These are phyloP conservation scores for Geum urbanum DNA, from an alignment of 306 rosid species.

Conservation along the genomic window DNA sequence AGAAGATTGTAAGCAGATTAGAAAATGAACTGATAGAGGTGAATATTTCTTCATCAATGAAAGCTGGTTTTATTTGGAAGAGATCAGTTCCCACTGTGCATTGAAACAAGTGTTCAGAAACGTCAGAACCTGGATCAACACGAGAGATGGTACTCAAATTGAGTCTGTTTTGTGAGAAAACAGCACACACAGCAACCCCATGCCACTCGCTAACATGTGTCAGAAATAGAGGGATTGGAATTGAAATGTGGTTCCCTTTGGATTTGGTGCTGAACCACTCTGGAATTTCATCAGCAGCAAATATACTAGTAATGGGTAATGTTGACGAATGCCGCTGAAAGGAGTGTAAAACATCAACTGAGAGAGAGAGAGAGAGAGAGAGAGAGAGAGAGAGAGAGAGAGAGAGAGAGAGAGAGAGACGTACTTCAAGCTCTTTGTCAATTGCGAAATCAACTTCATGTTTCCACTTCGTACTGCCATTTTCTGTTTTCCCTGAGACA, in stretches of 20 bases:
- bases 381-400: no score
- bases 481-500: no score
- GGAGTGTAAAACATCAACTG: no score
- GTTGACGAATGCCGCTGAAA: no score
- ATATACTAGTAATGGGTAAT: no score
- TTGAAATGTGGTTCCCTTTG: neutral
- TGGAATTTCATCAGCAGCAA: neutral
- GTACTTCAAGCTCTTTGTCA: no score
- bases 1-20: neutral
- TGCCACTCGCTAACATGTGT: neutral
- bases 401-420: no score
- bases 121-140: neutral
- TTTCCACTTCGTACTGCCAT: no score
- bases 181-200: slow-evolving; percentile 15
- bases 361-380: no score
- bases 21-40: neutral
- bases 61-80: no score
- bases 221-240: neutral
- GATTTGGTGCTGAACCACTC: neutral
- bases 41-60: neutral
- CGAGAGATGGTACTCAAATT: neutral
- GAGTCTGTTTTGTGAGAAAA: neutral
- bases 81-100: neutral
- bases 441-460: no score
- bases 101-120: neutral